Base-by-base conservation (phyloP, 768 basidiomycete genomes). In the Tricholoma matsutake region DNA sequence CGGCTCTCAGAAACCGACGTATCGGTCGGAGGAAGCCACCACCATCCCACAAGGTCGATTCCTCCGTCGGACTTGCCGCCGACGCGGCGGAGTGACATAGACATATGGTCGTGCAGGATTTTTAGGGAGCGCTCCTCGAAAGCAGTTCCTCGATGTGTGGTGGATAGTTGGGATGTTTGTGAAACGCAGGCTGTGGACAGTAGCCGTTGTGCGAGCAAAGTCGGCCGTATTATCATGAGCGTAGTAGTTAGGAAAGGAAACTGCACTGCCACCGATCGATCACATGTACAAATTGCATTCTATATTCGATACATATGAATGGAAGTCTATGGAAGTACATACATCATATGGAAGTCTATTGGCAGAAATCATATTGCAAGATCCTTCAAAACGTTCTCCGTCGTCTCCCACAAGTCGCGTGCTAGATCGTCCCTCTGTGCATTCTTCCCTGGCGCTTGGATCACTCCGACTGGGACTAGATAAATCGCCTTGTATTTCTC, bases 41-140 rank as follows among this genome's bases (percentile, higher is more conserved):
- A 96, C 92, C 93, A 96, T 14, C 95, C 95, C 57, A 88, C 71
- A 20, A 96, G 78, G 73, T 97, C 95, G 45, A 97, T 78, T 0
- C 95, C 95, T 4, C 94, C 93, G 70, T 96, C 95, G n/a, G 85
- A 81, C 67, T 81, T 86, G n/a, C 94, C 93, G 4, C 94, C 94
- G 14, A 95, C 86, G 55, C 86, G 84, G 51, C 75, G 79, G 4
- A 96, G 79, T 1, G 86, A 81, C 94, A 96, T 97, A 35, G 89
- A 91, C 54, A 96, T 76, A 51, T 84, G 72, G 2, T 81, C 71
- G 37, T 85, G 83, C 4, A 94, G 80, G 5, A 92, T 67, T 8
- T 73, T 70, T 28, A 88, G 79, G 0, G 88, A 86, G 1, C 87
- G 83, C 29, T 83, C 71, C 71, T 97, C 94, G 68, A 94, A 97